These are phyloP conservation scores for Penicillium sp. DNA, from an alignment of 2,329 filamentous ascomycete species.

Conservation along the genomic window DNA sequence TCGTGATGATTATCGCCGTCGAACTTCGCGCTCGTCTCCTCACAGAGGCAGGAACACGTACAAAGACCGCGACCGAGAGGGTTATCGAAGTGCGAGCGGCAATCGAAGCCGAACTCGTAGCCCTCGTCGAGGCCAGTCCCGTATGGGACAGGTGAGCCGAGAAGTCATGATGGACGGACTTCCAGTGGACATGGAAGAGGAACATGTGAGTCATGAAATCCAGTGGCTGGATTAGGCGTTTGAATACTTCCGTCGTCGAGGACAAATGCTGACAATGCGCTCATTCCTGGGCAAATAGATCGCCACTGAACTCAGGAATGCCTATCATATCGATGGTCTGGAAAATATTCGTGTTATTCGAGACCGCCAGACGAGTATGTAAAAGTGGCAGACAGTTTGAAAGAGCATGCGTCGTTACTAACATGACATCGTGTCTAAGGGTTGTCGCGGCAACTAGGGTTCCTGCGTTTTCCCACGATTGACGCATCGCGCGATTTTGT, in stretches of 20 bases:
- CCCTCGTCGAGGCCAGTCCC: slow-evolving; percentile 31
- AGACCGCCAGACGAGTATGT: slow-evolving; percentile 50
- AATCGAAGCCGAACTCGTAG: slow-evolving; percentile 33
- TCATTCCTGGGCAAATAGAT: slow-evolving; percentile 39
- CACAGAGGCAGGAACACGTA: slow-evolving; percentile 33
- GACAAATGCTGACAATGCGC: not conserved
- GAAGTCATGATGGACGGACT: slow-evolving; percentile 46
- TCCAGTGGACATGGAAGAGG: slow-evolving; percentile 43
- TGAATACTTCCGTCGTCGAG: not conserved
- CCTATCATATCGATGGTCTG: slow-evolving; percentile 45
- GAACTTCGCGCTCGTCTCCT: slow-evolving; percentile 29
- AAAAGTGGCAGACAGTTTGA: not conserved
- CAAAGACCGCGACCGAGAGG: slow-evolving; percentile 41
- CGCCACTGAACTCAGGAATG: slow-evolving; percentile 46
- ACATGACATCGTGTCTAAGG: slow-evolving; percentile 24
- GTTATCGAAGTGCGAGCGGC: slow-evolving; percentile 34
- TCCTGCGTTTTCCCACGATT: slow-evolving; percentile 46
- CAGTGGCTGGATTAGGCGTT: not conserved
- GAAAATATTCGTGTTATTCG: slow-evolving; percentile 52
- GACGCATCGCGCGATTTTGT: slow-evolving; percentile 46
- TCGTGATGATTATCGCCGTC: slow-evolving; percentile 30
- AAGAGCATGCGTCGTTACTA: not conserved
- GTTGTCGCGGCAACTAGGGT: slow-evolving; percentile 49
- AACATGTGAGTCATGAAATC: slow-evolving; percentile 39
- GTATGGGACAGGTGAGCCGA: slow-evolving; percentile 38